Evolutionary conservation across 495 filamentous ascomycete genomes (phyloP).

Genomic region (Lentithecium fluviatile): DNA sequence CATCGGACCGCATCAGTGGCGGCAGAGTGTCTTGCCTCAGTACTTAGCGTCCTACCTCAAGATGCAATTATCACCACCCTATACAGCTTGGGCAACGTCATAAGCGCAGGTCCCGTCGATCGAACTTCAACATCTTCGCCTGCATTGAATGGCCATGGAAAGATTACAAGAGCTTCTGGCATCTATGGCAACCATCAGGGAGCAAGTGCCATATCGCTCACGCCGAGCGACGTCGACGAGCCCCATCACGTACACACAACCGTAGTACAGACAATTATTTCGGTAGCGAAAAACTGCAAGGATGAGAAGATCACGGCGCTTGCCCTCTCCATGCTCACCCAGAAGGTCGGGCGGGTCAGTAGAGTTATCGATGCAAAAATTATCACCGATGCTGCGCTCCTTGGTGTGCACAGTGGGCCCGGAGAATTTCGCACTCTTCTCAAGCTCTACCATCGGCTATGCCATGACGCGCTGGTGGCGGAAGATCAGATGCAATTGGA

Average conservation of each 20-base stretch:
- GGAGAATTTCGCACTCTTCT: conserved; percentile 80
- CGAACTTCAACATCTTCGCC: conserved; percentile 40
- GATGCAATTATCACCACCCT: conserved; percentile 92
- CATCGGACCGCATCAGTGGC: conserved; percentile 67
- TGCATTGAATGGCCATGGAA: conserved; percentile 30
- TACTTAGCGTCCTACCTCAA: conserved; percentile 77
- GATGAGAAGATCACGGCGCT: conserved; percentile 92
- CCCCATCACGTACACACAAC: conserved; percentile 68
- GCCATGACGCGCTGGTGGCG: conserved; percentile 67
- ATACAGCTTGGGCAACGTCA: conserved; percentile 88
- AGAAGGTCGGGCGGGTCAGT: conserved; percentile 84
- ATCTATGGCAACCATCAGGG: conserved; percentile 57
- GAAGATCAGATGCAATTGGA: conserved; percentile 58
- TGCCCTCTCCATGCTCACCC: conserved; percentile 91
- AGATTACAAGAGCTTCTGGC: conserved; percentile 7
- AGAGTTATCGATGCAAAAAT: conserved; percentile 75
- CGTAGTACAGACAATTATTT: conserved; percentile 84
- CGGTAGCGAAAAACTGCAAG: conserved; percentile 72
- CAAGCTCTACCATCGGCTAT: conserved; percentile 73
- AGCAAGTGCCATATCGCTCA: conserved; percentile 76
- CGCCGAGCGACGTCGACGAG: conserved; percentile 70
- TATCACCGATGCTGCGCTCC: conserved; percentile 70
- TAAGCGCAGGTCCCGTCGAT: conserved; percentile 62
- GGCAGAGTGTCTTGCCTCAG: conserved; percentile 74
- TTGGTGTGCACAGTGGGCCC: conserved; percentile 72